phyloP scores from a whole-genome alignment of 192 early-diverging fungal species.

The Backusella morwellensis region DNA sequence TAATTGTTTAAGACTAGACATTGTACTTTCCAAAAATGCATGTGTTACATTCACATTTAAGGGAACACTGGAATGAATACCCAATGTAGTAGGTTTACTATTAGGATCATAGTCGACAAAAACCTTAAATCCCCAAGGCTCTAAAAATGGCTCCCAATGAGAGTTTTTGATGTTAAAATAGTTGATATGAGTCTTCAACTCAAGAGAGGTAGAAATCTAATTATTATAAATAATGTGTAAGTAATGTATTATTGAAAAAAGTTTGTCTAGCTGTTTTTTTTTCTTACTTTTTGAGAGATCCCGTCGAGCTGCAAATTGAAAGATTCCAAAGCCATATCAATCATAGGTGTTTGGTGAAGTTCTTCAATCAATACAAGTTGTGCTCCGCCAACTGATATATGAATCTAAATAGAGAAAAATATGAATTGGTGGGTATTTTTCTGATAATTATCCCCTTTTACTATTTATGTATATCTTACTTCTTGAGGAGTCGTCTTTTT shows the following conservation, averaged over 20 bases:
- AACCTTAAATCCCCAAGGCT: conserved; percentile 67
- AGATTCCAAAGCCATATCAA: conserved; percentile 66
- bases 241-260: not conserved
- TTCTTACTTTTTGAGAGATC: conserved; percentile 52
- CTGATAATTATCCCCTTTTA: not conserved
- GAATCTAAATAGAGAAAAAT: conserved; percentile 10
- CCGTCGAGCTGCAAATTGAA: conserved; percentile 65
- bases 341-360: conserved; percentile 76
- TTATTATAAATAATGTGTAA: not conserved
- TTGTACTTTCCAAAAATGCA: conserved; percentile 49
- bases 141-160: conserved; percentile 91
- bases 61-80: conserved; percentile 53
- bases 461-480: conserved; percentile 12
- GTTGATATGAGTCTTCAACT: conserved; percentile 61
- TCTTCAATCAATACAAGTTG: conserved; percentile 80
- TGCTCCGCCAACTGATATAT: conserved; percentile 46
- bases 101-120: conserved; percentile 30
- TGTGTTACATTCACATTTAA: conserved; percentile 78
- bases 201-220: conserved; percentile 51
- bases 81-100: conserved; percentile 39
- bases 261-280: not conserved
- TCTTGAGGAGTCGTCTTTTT: conserved; percentile 31
- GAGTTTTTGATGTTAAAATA: conserved; percentile 86
- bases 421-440: not conserved
- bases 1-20: conserved; percentile 35